Evolutionary conservation across 2,329 filamentous ascomycete species (phyloP).

Genomic region (Amesomyces nigricolor): DNA sequence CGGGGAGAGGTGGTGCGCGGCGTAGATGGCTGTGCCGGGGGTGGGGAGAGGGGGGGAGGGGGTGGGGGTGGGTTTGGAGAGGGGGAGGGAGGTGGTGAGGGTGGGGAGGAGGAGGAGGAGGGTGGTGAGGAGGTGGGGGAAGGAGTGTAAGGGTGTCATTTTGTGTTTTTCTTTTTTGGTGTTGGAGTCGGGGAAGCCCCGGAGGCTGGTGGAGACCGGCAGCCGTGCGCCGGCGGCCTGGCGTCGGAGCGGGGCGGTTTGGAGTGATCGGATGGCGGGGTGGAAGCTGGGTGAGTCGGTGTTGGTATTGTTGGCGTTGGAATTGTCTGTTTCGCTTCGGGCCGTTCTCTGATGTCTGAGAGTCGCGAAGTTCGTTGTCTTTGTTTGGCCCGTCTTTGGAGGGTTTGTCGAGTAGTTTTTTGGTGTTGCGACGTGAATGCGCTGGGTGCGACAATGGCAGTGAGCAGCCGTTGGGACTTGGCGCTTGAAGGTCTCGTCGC

Average conservation of each 20-base stretch:
- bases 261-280: not conserved
- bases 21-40: constrained; percentile 27
- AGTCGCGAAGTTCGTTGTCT: not conserved
- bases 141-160: constrained; percentile 3
- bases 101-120: constrained; percentile 33
- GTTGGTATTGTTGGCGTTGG: not conserved
- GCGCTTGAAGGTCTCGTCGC: not conserved
- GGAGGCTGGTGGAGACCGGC: constrained; percentile 10
- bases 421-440: too few relatives aligned
- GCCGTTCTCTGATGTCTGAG: not conserved
- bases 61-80: constrained; percentile 33
- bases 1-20: too few relatives aligned
- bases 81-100: constrained; percentile 18
- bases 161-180: constrained; percentile 11
- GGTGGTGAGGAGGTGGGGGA: constrained; percentile 24
- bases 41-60: constrained; percentile 24
- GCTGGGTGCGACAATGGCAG: not conserved
- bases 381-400: not conserved
- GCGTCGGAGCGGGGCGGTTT: constrained; percentile 1
- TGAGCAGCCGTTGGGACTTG: not conserved
- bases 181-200: not conserved
- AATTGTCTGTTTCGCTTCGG: too few relatives aligned
- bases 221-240: constrained; percentile 9
- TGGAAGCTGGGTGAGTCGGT: not conserved
- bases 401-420: not conserved